A percentile compares a stretch with the other conserved stretches of the same genome.
phyloP scores from a whole-genome alignment of 495 filamentous ascomycete species.

The Tuber umbilicatum region DNA sequence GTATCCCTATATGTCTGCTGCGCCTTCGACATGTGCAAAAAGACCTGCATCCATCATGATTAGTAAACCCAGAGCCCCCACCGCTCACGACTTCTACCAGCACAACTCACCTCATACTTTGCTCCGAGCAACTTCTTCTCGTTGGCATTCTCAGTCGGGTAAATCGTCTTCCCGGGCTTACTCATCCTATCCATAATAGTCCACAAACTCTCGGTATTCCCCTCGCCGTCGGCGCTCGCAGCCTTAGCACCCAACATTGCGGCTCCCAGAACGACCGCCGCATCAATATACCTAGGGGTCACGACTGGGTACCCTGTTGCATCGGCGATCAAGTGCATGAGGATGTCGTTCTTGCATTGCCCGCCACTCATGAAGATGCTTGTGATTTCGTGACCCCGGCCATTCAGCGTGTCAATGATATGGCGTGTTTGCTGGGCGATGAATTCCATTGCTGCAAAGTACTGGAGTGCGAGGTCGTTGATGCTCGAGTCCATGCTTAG shows the following conservation, averaged over 20 bases:
- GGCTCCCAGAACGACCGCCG: conserved; percentile 92
- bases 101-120: conserved; percentile 66
- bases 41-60: conserved; percentile 47
- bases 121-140: conserved; percentile 72
- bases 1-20: conserved; percentile 65
- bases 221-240: conserved; percentile 66
- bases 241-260: conserved; percentile 97
- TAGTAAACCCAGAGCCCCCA: conserved; percentile 26
- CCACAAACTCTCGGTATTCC: conserved; percentile 81
- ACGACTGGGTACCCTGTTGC: conserved; percentile 85
- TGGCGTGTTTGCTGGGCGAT: conserved; percentile 93
- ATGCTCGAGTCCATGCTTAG: conserved; percentile 76
- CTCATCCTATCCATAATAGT: conserved; percentile 95
- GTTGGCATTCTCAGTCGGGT: conserved; percentile 59
- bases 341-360: conserved; percentile 88
- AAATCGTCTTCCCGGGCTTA: conserved; percentile 78
- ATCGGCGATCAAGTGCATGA: conserved; percentile 84
- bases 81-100: conserved; percentile 14
- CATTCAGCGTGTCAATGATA: conserved; percentile 89
- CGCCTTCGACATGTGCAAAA: conserved; percentile 68
- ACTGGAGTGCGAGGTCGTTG: conserved; percentile 79
- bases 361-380: conserved; percentile 98
- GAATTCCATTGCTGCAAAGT: conserved; percentile 93
- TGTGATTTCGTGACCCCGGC: conserved; percentile 69
- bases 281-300: conserved; percentile 84